Evolutionary conservation across 1,284 basidiomycete genomes (phyloP).

Genomic region (Exobasidium rhododendri): DNA sequence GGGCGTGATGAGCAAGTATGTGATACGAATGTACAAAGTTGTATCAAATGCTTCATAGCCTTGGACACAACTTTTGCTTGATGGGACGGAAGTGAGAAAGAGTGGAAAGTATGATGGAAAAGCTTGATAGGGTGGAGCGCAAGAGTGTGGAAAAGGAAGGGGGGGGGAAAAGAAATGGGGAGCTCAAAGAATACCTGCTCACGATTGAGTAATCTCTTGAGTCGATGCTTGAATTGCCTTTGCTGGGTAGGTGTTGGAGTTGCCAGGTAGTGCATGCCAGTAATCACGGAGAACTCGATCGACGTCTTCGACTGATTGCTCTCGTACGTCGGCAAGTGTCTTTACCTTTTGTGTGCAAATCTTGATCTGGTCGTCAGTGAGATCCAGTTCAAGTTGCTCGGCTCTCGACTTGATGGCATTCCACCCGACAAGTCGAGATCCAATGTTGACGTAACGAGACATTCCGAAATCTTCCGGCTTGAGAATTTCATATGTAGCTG

Average conservation of each 20-base stretch:
- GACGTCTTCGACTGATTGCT: slow-evolving; percentile 98
- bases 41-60: too few species aligned
- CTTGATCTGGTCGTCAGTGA: slow-evolving; percentile 83
- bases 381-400: slow-evolving; percentile 83
- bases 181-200: neutral
- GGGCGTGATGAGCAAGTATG: too few species aligned
- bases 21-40: too few species aligned
- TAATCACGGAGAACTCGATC: slow-evolving; percentile 86
- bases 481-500: slow-evolving; percentile 73
- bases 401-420: slow-evolving; percentile 99
- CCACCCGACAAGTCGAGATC: slow-evolving; percentile 95
- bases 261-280: slow-evolving; percentile 13
- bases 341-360: slow-evolving; percentile 99
- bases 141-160: neutral
- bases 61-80: too few species aligned
- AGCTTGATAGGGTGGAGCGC: neutral
- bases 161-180: neutral
- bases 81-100: neutral
- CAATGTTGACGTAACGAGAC: slow-evolving; percentile 96
- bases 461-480: slow-evolving; percentile 86
- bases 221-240: neutral
- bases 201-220: neutral
- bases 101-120: neutral
- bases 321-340: slow-evolving; percentile 95
- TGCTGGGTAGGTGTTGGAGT: neutral